phyloP scores from a whole-genome alignment of 371 early-diverging fungal genomes.

The Homolaphlyctis polyrhiza region DNA sequence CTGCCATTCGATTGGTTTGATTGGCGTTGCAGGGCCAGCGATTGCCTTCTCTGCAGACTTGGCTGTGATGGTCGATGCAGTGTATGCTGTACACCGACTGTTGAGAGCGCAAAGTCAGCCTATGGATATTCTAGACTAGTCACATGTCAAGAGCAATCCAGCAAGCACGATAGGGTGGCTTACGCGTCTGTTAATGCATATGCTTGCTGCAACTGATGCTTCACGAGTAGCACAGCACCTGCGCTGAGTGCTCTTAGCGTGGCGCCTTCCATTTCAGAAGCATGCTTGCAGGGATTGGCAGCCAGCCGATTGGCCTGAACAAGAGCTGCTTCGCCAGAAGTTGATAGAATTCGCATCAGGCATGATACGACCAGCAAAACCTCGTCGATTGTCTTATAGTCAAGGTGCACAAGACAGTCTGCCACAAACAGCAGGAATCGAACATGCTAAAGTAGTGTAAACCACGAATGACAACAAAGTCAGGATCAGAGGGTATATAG shows the following conservation, averaged over 20 bases:
- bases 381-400: constrained; percentile 74
- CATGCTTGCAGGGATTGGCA: too few relatives aligned
- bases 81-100: not conserved
- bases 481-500: too few relatives aligned
- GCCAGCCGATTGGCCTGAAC: constrained; percentile 13
- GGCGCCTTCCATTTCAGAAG: too few relatives aligned
- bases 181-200: constrained; percentile 65
- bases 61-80: not conserved
- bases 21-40: not conserved
- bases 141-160: too few relatives aligned
- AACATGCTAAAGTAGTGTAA: too few relatives aligned
- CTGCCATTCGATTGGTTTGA: not conserved
- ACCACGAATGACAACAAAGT: too few relatives aligned
- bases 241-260: constrained; percentile 41
- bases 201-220: constrained; percentile 51
- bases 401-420: constrained; percentile 70
- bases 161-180: constrained; percentile 9
- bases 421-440: constrained; percentile 68
- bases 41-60: constrained; percentile 1
- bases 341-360: constrained; percentile 64
- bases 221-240: constrained; percentile 57
- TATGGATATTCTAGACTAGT: too few relatives aligned
- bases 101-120: too few relatives aligned
- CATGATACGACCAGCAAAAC: constrained; percentile 63
- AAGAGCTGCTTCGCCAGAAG: constrained; percentile 57